A percentile compares a stretch with the other conserved stretches of the same genome.
Conservation (phyloP, 257 asterid species). For the Striga asiatica region DNA sequence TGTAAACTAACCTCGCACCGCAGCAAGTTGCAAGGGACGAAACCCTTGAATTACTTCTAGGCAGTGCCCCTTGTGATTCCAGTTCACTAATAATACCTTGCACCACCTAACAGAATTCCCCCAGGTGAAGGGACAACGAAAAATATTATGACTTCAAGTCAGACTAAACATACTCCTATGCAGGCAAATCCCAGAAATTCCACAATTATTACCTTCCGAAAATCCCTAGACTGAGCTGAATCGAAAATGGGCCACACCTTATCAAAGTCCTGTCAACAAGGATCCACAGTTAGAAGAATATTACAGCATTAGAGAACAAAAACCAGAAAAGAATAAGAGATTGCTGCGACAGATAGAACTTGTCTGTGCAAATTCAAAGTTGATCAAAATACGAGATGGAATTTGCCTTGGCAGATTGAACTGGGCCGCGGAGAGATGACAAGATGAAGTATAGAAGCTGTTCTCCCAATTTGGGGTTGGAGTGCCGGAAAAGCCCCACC, state of each 20-base stretch:
- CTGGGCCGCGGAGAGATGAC: conserved; percentile 93
- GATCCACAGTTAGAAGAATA: conserved; percentile 13
- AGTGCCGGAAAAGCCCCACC: conserved; percentile 91
- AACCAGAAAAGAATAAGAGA: background rate
- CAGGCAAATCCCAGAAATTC: background rate
- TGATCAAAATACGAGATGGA: background rate
- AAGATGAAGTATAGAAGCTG: conserved; percentile 90
- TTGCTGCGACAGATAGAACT: background rate
- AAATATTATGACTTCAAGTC: background rate
- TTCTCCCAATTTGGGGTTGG: conserved; percentile 97
- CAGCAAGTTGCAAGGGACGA: conserved; percentile 99
- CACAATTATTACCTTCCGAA: conserved; percentile 61
- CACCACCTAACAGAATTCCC: conserved; percentile 48
- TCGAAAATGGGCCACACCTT: conserved; percentile 99
- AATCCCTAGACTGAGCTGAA: conserved; percentile 98
- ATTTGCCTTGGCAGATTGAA: conserved; percentile 82
- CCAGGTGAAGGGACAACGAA: background rate
- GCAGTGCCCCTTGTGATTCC: conserved; percentile 97
- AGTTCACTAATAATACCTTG: conserved; percentile 97
- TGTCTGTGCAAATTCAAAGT: conserved; percentile 52
- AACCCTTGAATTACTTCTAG: conserved; percentile 98
- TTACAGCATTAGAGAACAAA: background rate
- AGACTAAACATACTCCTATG: conserved; percentile 1
- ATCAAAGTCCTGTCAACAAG: conserved; percentile 75
- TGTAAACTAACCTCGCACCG: conserved; percentile 76